These are phyloP conservation scores for Daldinia caldariorum DNA, from an alignment of 495 filamentous ascomycete genomes.

Conservation along the genomic window DNA sequence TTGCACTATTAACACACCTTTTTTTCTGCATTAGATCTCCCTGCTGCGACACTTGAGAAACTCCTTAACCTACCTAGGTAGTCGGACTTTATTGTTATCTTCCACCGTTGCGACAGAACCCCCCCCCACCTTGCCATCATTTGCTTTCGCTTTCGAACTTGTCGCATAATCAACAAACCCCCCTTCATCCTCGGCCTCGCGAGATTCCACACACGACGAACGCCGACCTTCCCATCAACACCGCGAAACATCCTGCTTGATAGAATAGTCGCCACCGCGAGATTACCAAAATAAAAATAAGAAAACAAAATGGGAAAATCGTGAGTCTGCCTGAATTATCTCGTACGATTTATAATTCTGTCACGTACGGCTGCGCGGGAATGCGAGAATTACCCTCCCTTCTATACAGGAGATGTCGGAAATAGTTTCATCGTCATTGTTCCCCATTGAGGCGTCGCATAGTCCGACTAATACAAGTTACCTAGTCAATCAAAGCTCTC, in stretches of 20 bases:
- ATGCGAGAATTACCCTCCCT: slow-evolving; percentile 30
- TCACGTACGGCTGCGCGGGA: slow-evolving; percentile 17
- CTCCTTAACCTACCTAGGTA: slow-evolving; percentile 16
- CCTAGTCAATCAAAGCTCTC: slow-evolving; percentile 94
- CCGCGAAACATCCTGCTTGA: slow-evolving; percentile 1
- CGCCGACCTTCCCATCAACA: slow-evolving; percentile 14
- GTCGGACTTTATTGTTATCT: slow-evolving; percentile 45
- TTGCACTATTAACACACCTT: slow-evolving; percentile 8
- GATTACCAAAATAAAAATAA: slow-evolving; percentile 24
- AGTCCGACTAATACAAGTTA: slow-evolving; percentile 15
- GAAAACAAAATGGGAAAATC: slow-evolving; percentile 57
- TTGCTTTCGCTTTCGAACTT: slow-evolving; percentile 35
- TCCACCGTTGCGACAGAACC: slow-evolving; percentile 46
- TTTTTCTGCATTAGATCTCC: slow-evolving; percentile 1
- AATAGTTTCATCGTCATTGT: slow-evolving; percentile 16
- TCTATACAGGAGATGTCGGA: slow-evolving; percentile 7
- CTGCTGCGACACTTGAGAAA: slow-evolving; percentile 27
- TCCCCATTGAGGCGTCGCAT: not conserved
- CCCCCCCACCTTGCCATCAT: slow-evolving; percentile 42
- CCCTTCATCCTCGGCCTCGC: slow-evolving; percentile 26
- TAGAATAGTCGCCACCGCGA: slow-evolving; percentile 4
- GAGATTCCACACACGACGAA: slow-evolving; percentile 24
- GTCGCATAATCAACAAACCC: slow-evolving; percentile 43
- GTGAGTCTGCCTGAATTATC: slow-evolving; percentile 49
- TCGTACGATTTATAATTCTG: slow-evolving; percentile 13